phyloP scores from a whole-genome alignment of 768 basidiomycete genomes.

The Leccinum fibrillosum region DNA sequence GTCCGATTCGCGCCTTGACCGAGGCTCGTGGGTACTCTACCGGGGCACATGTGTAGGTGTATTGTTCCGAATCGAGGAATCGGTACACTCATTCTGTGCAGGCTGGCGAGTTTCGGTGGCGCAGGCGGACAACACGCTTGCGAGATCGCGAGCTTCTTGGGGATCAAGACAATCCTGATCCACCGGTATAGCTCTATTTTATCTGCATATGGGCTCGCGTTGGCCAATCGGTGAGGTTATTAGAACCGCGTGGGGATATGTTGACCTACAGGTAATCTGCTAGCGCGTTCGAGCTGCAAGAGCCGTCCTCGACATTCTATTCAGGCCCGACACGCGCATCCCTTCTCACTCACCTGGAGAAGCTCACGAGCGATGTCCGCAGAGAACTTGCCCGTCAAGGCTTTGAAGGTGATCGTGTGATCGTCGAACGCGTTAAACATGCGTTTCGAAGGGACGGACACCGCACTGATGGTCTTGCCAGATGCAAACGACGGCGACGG shows the following conservation, averaged over 20 bases:
- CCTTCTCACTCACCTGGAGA: constrained; percentile 67
- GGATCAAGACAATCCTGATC: constrained; percentile 84
- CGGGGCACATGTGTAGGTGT: constrained; percentile 61
- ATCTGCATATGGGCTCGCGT: constrained; percentile 90
- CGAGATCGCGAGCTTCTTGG: constrained; percentile 83
- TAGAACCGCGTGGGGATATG: not conserved
- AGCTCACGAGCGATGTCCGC: constrained; percentile 58
- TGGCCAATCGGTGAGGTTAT: constrained; percentile 64
- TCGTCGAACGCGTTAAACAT: constrained; percentile 81
- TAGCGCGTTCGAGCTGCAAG: constrained; percentile 84
- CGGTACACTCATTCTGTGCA: constrained; percentile 25
- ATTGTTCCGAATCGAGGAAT: not conserved
- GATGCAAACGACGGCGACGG: constrained; percentile 46
- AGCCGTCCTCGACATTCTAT: constrained; percentile 83
- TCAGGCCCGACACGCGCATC: constrained; percentile 50
- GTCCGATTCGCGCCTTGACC: constrained; percentile 88
- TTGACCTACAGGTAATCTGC: not conserved
- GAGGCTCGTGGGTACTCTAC: constrained; percentile 87
- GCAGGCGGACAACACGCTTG: constrained; percentile 92
- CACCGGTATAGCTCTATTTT: constrained; percentile 91
- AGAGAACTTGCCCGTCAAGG: constrained; percentile 73
- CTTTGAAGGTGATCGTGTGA: constrained; percentile 69
- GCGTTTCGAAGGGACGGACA: constrained; percentile 93
- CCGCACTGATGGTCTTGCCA: constrained; percentile 83
- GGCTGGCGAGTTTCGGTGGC: constrained; percentile 84